Evolutionary conservation across 2,329 filamentous ascomycete species (phyloP), one percentile per base, ranked within the genome.

Genomic region (Cordyceps cateniannulata): DNA sequence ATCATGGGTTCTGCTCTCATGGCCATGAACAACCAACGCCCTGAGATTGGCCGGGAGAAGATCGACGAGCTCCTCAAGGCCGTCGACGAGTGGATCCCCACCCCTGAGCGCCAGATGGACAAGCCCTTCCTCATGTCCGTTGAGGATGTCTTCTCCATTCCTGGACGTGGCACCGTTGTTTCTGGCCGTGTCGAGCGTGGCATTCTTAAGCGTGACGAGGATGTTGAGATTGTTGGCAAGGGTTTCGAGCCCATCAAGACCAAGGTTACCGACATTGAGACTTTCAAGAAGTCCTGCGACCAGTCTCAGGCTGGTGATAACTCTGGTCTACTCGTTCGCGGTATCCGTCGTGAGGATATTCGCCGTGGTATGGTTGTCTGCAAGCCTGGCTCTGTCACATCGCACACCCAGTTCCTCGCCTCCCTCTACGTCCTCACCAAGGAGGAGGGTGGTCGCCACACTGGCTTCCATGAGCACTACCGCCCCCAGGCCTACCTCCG

Each of bases 61-160:
- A 95, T 99, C 68, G 92, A 97, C 69, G 90, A 96, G 79, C 89
- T 99, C 57, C 83, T 99, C 72, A 79, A 86, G 66, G 90, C 92
- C 61, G 92, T 99, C 64, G 95, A 99, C 76, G 81, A 83, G 64
- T 99, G 95, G 93, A 99, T 99, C 73, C 95, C 95, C 63, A 97
- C 93, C 45, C 95, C 96, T 61, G 77, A 90, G 79, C 93, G 95
- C 80, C 90, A 96, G 74, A 84, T 93, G 69, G 93, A 98, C 73
- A 98, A 98, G 85, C 95, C 95, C 66, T 99, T 99, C 88, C 83
- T 99, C 74, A 97, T 99, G 93, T 95, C 93, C 63, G 85, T 99
- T 64, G 95, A 99, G 82, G 90, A 93, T 75, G 88, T 92, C 69
- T 93, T 93, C 81, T 93, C 90, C 66, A 93, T 95, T 66, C 82